These are phyloP conservation scores for Teunomyces gatunensis DNA, from an alignment of 805 yeast species.

Conservation along the genomic window DNA sequence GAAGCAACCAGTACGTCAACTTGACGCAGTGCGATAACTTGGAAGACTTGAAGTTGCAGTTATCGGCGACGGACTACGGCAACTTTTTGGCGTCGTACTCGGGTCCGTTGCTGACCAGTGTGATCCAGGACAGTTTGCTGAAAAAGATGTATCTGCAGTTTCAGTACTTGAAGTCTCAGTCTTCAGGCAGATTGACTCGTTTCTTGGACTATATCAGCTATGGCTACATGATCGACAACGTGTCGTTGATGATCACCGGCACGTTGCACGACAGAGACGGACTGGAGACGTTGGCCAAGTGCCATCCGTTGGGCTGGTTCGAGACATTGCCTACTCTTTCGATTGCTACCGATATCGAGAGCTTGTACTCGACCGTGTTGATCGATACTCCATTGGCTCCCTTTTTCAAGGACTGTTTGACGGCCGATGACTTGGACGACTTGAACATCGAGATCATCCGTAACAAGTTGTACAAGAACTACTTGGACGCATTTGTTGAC, in stretches of 20 bases:
- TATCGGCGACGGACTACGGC: conserved; percentile 95
- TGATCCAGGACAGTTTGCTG: conserved; percentile 78
- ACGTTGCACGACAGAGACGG: conserved; percentile 94
- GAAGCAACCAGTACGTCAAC: conserved; percentile 80
- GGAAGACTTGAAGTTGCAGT: conserved; percentile 90
- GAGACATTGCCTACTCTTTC: conserved; percentile 94
- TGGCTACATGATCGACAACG: conserved; percentile 98
- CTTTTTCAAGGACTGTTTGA: conserved; percentile 84
- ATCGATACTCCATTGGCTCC: conserved; percentile 98
- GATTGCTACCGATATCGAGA: conserved; percentile 91
- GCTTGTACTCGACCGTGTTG: conserved; percentile 87
- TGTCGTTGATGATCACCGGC: conserved; percentile 93
- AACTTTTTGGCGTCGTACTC: conserved; percentile 81
- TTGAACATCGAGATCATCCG: conserved; percentile 92
- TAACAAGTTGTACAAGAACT: conserved; percentile 88
- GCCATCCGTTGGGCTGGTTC: conserved; percentile 98
- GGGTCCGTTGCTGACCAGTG: conserved; percentile 77
- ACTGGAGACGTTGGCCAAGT: conserved; percentile 80
- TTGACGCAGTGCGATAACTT: conserved; percentile 93
- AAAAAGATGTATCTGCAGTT: conserved; percentile 78
- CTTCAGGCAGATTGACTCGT: conserved; percentile 73
- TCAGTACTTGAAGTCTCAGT: conserved; percentile 78
- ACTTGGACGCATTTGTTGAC: conserved; percentile 78
- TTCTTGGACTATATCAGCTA: conserved; percentile 92
- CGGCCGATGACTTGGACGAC: conserved; percentile 89